Percentiles rank a stretch among this genome's conserved stretches.
These are phyloP conservation scores for Fusarium liriodendri DNA, from an alignment of 2,329 filamentous ascomycete species.

Conservation along the genomic window DNA sequence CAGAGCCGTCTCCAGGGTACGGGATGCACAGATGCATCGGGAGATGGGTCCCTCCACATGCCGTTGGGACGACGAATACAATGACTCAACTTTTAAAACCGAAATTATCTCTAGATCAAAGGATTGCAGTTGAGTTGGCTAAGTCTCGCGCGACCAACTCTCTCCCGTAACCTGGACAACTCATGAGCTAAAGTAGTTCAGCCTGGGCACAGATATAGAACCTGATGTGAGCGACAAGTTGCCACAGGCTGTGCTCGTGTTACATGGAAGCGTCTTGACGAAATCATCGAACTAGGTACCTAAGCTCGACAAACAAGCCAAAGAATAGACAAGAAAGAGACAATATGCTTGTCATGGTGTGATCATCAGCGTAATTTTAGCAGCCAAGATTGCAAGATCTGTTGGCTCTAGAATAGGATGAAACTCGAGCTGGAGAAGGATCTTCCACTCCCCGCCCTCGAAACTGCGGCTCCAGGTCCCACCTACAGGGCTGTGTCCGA, in stretches of 20 bases:
- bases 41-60: neutral
- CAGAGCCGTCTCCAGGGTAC: neutral
- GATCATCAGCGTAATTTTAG: conserved; percentile 12
- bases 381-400: neutral
- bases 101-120: neutral
- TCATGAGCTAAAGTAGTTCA: neutral
- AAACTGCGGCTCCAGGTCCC: conserved; percentile 30
- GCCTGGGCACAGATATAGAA: conserved; percentile 18
- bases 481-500: conserved; percentile 42
- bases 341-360: neutral
- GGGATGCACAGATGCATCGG: neutral
- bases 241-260: neutral
- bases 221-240: conserved; percentile 26
- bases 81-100: neutral
- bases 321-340: neutral
- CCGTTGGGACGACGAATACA: neutral
- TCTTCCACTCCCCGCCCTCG: conserved; percentile 25
- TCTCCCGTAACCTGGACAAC: neutral
- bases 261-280: neutral
- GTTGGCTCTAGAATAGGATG: conserved; percentile 38
- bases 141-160: neutral
- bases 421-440: conserved; percentile 32
- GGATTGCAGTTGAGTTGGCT: neutral
- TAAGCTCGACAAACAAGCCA: neutral
- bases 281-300: neutral